These are phyloP conservation scores for Endoconidiophora polonica DNA, from an alignment of 2,329 filamentous ascomycete genomes.

Conservation along the genomic window DNA sequence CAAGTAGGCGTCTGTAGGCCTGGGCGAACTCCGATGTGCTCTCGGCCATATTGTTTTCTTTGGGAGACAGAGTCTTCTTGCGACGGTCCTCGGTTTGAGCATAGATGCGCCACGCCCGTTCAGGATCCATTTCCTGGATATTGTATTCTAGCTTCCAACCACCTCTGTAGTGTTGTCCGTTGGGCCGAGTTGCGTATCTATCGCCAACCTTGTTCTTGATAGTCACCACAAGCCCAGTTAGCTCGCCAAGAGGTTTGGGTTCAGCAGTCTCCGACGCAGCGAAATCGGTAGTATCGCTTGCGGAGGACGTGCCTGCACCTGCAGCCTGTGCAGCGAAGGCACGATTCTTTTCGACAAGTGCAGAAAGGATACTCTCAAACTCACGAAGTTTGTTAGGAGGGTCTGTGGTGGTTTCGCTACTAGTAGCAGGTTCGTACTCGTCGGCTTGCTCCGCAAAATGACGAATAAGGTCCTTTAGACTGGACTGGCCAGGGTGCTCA, in stretches of 20 bases:
- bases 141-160: slow-evolving; percentile 69
- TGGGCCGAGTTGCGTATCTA: slow-evolving; percentile 42
- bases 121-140: slow-evolving; percentile 41
- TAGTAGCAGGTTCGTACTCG: slow-evolving; percentile 15
- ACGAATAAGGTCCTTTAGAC: slow-evolving; percentile 34
- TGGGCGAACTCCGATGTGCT: slow-evolving; percentile 24
- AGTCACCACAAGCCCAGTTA: slow-evolving; percentile 56
- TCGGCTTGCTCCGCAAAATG: slow-evolving; percentile 30
- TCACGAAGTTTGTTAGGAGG: slow-evolving; percentile 25
- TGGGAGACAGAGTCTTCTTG: slow-evolving; percentile 23
- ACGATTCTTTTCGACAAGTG: slow-evolving; percentile 22
- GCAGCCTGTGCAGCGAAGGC: background rate
- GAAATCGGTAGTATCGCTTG: background rate
- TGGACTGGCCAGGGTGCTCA: slow-evolving; percentile 13
- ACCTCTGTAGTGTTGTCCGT: slow-evolving; percentile 22
- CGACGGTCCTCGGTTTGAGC: slow-evolving; percentile 38
- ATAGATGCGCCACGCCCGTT: slow-evolving; percentile 37
- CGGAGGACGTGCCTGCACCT: background rate
- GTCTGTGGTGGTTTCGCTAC: slow-evolving; percentile 14
- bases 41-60: slow-evolving; percentile 14
- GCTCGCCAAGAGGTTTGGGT: slow-evolving; percentile 17
- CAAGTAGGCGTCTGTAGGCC: slow-evolving; percentile 31
- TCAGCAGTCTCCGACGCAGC: background rate
- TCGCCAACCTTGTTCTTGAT: slow-evolving; percentile 59
- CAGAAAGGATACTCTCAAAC: slow-evolving; percentile 35